phyloP scores from a whole-genome alignment of 768 basidiomycete species.

The Gautieria morchelliformis region DNA sequence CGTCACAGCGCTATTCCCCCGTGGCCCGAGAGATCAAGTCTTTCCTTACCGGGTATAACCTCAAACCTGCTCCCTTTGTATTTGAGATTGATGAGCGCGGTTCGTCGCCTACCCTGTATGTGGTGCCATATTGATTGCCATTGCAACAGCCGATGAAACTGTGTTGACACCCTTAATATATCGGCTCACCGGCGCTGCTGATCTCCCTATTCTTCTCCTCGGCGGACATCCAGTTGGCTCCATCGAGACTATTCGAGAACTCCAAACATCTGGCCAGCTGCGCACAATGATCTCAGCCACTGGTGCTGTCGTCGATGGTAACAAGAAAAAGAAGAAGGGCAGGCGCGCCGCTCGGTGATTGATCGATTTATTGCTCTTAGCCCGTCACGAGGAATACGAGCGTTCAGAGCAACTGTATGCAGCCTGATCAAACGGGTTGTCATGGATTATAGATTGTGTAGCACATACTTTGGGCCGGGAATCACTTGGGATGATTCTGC shows the following conservation, averaged over 20 bases:
- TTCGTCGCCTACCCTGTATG: conserved; percentile 13
- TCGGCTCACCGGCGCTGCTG: conserved; percentile 45
- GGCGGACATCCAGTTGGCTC: conserved; percentile 51
- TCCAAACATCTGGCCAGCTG: conserved; percentile 44
- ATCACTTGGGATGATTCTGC: background rate
- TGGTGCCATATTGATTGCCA: background rate
- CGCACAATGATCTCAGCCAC: conserved; percentile 38
- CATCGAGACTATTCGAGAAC: conserved; percentile 40
- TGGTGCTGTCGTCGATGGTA: conserved; percentile 46
- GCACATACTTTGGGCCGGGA: background rate
- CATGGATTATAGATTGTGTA: too few species aligned
- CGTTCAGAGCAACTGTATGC: background rate
- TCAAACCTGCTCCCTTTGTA: conserved; percentile 54
- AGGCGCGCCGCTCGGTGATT: background rate
- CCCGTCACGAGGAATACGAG: background rate
- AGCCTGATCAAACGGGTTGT: background rate
- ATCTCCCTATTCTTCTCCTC: conserved; percentile 60
- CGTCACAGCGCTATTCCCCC: conserved; percentile 48
- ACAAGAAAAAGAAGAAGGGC: conserved; percentile 41
- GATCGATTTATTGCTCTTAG: background rate
- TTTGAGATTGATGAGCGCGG: conserved; percentile 63
- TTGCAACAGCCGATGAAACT: conserved; percentile 42
- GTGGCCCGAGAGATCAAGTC: conserved; percentile 57
- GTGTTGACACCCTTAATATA: conserved; percentile 52
- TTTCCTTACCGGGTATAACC: conserved; percentile 43